Base-by-base conservation (phyloP, 1,284 basidiomycete species). In the Exobasidium cylindrosporum region DNA sequence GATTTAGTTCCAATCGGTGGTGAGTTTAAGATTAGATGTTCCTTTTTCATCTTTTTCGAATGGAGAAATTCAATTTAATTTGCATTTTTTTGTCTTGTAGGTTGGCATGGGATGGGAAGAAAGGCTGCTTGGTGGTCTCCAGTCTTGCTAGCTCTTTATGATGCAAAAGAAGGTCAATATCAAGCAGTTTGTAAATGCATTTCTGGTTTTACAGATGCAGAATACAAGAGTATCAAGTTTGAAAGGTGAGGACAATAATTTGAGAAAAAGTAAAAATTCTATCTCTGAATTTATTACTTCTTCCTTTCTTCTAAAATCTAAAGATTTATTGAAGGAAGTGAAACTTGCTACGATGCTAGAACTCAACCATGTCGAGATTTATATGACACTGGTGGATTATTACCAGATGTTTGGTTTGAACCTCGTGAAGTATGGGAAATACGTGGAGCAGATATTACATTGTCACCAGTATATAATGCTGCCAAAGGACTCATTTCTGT, bases 61-160 rank as follows among this genome's bases (percentile, higher is more conserved):
- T n/a, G n/a, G n/a, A n/a, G n/a, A n/a, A n/a, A n/a, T n/a, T n/a
- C n/a, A n/a, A n/a, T n/a, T n/a, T n/a, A n/a, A n/a, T n/a, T n/a
- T n/a, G n/a, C n/a, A n/a, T n/a, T n/a, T n/a, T n/a, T n/a, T n/a
- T 40, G 7, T 21, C 47, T 50, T 7, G 10, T 31, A 1, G 76
- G 89, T 21, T 94, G 90, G 91, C 87, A 94, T 82, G 93, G 93
- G 47, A 89, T 88, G 80, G 93, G 93, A n/a, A 83, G 92, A 35
- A 97, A 96, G 81, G 89, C 88, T 7, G 85, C 86, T 29, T 96
- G 92, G 92, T 97, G 92, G 91, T 89, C 87, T 66, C 93, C 93
- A 0, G 87, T 96, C 70, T 83, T 97, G 13, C 84, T 96, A 31
- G 92, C 89, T 24, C 60, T 75, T 55, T 89, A 91, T 84, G 88